Conservation (phyloP, 1,284 basidiomycete genomes). For the Agaricales sp. region DNA sequence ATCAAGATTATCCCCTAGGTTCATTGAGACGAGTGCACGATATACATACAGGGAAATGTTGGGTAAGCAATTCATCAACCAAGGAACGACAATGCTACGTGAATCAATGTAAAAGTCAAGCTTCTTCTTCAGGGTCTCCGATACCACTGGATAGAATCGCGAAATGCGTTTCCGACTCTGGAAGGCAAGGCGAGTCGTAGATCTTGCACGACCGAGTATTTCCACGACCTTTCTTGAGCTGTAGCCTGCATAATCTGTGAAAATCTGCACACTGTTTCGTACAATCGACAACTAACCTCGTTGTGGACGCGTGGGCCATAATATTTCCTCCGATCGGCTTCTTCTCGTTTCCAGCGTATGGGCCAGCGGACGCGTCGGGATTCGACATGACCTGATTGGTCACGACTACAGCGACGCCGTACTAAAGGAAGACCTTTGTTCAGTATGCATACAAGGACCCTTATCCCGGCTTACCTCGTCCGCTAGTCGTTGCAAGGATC, state of each 20-base stretch:
- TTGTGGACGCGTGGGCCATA: conserved; percentile 93
- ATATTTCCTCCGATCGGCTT: conserved; percentile 98
- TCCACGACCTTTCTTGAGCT: conserved; percentile 89
- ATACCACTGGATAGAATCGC: conserved; percentile 87
- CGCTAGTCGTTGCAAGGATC: conserved; percentile 87
- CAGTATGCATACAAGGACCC: neutral
- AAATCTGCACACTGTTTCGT: conserved; percentile 4
- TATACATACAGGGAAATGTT: too few relatives aligned
- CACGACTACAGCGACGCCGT: conserved; percentile 94
- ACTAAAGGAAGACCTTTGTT: conserved; percentile 37
- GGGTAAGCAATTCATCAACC: too few relatives aligned
- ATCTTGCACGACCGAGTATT: conserved; percentile 94
- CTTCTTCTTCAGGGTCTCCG: conserved; percentile 86
- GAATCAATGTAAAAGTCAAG: conserved; percentile 20
- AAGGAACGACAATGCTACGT: too few relatives aligned
- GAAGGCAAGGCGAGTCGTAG: conserved; percentile 95
- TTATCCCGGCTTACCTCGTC: conserved; percentile 70
- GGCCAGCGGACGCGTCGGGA: conserved; percentile 87
- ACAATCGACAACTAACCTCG: conserved; percentile 42
- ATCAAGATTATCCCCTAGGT: neutral
- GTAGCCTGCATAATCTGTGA: conserved; percentile 42
- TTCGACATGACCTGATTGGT: conserved; percentile 99
- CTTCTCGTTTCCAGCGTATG: conserved; percentile 86
- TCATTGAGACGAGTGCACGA: neutral
- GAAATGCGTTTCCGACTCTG: conserved; percentile 94